Conservation (phyloP, 208 protist species). For the Leishmania lainsoni region DNA sequence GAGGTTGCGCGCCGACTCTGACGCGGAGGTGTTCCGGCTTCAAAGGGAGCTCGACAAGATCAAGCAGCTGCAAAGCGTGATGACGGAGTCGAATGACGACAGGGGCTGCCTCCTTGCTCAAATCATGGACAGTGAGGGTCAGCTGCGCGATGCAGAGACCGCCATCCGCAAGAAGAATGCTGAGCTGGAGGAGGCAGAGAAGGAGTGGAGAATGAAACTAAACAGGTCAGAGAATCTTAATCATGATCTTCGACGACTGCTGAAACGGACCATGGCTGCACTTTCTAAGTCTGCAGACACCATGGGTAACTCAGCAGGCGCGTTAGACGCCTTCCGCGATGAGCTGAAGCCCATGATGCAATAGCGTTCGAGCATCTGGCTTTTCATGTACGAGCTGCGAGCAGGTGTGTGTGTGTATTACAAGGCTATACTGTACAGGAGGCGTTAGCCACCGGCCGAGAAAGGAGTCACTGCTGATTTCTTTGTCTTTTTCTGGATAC, state of each 20-base stretch:
- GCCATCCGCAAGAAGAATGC: constrained; percentile 26
- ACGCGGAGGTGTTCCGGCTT: constrained; percentile 73
- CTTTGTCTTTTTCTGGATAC: background rate
- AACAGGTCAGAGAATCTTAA: constrained; percentile 30
- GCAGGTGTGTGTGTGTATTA: background rate
- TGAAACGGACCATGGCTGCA: constrained; percentile 39
- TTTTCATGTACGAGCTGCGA: background rate
- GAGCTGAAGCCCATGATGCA: constrained; percentile 37
- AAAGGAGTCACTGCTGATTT: background rate
- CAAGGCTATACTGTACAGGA: background rate
- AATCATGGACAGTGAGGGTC: constrained; percentile 30
- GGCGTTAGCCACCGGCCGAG: background rate
- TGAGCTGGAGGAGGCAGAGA: constrained; percentile 21
- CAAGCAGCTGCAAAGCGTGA: constrained; percentile 32
- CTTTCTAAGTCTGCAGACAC: constrained; percentile 33
- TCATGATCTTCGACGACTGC: constrained; percentile 25
- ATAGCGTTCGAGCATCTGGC: constrained; percentile 3
- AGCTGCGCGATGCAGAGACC: constrained; percentile 33
- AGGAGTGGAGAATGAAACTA: constrained; percentile 19
- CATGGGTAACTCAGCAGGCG: constrained; percentile 33
- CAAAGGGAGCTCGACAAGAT: constrained; percentile 70
- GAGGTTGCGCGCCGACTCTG: constrained; percentile 53
- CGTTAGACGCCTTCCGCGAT: constrained; percentile 40
- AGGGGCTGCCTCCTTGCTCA: constrained; percentile 32
- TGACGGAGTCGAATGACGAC: constrained; percentile 24